Evolutionary conservation across 2,329 filamentous ascomycete species (phyloP), one percentile per base, ranked within the genome.

Genomic region (Ophiocordyceps unilateralis): DNA sequence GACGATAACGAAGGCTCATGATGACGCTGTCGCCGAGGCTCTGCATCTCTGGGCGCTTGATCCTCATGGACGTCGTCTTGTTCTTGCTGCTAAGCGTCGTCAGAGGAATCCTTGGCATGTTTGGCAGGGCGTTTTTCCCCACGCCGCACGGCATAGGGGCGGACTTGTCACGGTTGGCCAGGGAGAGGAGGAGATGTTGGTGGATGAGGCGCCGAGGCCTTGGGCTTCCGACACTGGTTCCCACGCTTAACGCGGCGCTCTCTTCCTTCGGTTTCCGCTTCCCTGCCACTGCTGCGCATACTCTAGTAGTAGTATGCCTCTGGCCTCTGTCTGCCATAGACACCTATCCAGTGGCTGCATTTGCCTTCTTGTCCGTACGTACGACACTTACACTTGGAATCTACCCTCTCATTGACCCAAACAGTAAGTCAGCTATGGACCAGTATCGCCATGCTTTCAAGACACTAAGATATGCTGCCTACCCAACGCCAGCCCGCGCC

Each of bases 41-140:
- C 48, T 68, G 46, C 57, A 59, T 1, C 63, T 72, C 48, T 76
- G 73, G 73, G 56, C 48, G 41, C 52, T 51, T 10, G 72, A 77
- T 56, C 69, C 71, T 2, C 70, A 75, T 47, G 73, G 73, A 0
- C 57, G 59, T 10, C 66, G 66, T 0, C 50, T 55, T 17, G 58
- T 55, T 19, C 51, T 77, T 28, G 62, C 63, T 3, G 58, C 58
- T 5, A 76, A 77, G 58, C 62, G 72, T 40, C 51, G 46, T 37
- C 58, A 48, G 45, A 64, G 73, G 45, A 76, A 76, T 45, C 65
- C 65, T 0, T 75, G 70, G 69, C 48, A 47, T 0, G 46, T 61
- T 1, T 49, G 54, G 26, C 72, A 76, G 52, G 49, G 49, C 3
- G 49, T 74, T 11, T 76, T 75, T 49, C 30, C 40, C 14, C 53